Conservation (phyloP, 2,329 filamentous ascomycete genomes). For the Alternaria infectoria region DNA sequence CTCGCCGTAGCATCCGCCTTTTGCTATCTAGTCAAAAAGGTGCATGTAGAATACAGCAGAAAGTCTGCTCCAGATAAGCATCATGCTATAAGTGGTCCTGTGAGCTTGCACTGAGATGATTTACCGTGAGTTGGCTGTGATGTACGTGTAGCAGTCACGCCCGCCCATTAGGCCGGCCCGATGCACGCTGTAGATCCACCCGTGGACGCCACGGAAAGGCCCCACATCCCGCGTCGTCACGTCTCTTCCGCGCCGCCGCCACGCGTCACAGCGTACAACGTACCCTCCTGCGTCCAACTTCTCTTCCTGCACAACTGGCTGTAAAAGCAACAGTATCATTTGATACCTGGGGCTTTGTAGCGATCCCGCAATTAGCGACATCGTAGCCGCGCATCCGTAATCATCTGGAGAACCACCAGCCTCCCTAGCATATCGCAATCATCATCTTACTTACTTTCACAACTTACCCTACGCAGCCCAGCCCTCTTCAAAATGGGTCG, state of each 20-base stretch:
- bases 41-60: background rate
- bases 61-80: background rate
- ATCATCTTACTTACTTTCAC: background rate
- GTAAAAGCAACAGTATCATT: background rate
- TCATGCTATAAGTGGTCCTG: background rate
- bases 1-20: background rate
- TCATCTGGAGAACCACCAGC: background rate
- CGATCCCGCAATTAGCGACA: background rate
- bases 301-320: background rate
- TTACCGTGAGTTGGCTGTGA: background rate
- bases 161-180: background rate
- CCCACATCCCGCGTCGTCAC: background rate
- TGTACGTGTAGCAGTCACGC: background rate
- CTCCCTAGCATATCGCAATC: background rate
- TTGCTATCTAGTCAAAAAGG: background rate
- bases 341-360: background rate
- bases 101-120: background rate
- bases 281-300: background rate
- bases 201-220: background rate
- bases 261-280: background rate
- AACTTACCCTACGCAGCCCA: conserved; percentile 2
- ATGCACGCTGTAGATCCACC: background rate
- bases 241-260: background rate
- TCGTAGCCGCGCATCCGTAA: background rate
- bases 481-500: conserved; percentile 29